Conservation (phyloP, 2,329 filamentous ascomycete genomes). For the Didymella keratinophila region DNA sequence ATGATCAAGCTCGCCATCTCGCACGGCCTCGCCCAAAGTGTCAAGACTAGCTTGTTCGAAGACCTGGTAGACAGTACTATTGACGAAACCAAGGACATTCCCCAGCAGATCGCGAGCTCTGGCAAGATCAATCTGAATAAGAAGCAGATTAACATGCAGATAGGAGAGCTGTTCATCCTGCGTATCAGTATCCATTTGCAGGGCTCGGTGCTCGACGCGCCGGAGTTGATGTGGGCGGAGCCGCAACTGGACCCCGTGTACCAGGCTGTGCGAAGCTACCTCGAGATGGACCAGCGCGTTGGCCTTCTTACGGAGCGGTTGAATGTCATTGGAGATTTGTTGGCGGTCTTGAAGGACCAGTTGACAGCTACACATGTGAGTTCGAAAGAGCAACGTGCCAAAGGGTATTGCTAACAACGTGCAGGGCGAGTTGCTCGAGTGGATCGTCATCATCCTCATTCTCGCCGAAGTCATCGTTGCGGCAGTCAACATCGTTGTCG, state of each 20-base stretch:
- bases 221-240: conserved; percentile 98
- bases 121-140: conserved; percentile 90
- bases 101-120: conserved; percentile 88
- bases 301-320: conserved; percentile 86
- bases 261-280: conserved; percentile 90
- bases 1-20: conserved; percentile 98
- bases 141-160: conserved; percentile 98
- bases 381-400: not conserved
- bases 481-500: conserved; percentile 92
- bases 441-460: conserved; percentile 88
- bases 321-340: conserved; percentile 89
- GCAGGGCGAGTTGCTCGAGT: conserved; percentile 59
- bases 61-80: conserved; percentile 94
- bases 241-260: conserved; percentile 97
- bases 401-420: conserved; percentile 15
- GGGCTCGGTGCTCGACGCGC: conserved; percentile 93
- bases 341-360: conserved; percentile 95
- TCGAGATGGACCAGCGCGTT: conserved; percentile 98
- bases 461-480: conserved; percentile 94
- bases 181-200: conserved; percentile 98
- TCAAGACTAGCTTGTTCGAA: conserved; percentile 97
- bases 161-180: conserved; percentile 96
- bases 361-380: conserved; percentile 76
- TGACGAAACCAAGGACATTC: conserved; percentile 90
- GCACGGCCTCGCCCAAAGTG: conserved; percentile 92